These are phyloP conservation scores for Zasmidium angulare DNA, from an alignment of 2,329 filamentous ascomycete genomes.

Conservation along the genomic window DNA sequence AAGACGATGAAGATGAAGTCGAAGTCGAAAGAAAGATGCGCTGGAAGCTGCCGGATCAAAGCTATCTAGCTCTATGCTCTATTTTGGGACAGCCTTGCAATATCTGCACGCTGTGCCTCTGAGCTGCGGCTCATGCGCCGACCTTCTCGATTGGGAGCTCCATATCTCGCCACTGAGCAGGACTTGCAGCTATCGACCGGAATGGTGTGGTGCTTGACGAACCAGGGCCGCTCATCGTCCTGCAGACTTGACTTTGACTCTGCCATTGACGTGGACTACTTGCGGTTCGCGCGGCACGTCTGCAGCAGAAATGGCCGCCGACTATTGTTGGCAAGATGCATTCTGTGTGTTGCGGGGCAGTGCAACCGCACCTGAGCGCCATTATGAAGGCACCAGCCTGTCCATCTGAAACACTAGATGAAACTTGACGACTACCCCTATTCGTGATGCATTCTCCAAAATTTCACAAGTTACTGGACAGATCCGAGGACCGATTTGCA, in stretches of 20 bases:
- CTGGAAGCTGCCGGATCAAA: not conserved
- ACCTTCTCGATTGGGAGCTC: not conserved
- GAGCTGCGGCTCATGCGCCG: not conserved
- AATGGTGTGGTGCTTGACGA: not conserved
- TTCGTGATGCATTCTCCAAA: not conserved
- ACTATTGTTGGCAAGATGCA: not conserved
- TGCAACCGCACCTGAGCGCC: not conserved
- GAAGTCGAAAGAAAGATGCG: not conserved
- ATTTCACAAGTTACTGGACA: not conserved
- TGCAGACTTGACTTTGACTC: not conserved
- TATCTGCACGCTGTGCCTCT: not conserved
- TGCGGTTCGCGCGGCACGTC: not conserved
- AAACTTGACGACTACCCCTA: no score
- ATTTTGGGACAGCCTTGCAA: not conserved
- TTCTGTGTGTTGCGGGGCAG: not conserved
- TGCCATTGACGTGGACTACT: not conserved
- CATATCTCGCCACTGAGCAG: not conserved
- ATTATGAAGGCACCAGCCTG: not conserved
- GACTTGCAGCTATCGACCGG: not conserved
- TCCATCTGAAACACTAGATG: not conserved
- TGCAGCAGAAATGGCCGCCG: not conserved
- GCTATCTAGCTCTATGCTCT: not conserved
- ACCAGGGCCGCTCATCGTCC: not conserved
- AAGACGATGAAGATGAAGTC: not conserved
- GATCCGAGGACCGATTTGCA: not conserved